phyloP scores from a whole-genome alignment of 176 grass and related monocot species.

The Dactylis glomerata region DNA sequence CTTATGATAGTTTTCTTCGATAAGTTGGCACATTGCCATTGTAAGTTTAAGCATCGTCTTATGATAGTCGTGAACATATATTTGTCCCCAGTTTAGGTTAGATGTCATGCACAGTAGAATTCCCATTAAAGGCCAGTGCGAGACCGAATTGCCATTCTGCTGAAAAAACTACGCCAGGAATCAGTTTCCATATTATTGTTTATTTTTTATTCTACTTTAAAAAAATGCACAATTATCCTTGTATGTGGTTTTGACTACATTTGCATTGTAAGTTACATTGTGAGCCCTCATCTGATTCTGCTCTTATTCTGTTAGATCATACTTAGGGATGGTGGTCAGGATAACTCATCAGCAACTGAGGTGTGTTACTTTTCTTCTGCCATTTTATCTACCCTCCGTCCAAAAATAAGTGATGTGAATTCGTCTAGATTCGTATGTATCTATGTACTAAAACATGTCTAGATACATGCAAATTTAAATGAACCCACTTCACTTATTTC shows the following conservation, averaged over 20 bases:
- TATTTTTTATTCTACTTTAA: background rate
- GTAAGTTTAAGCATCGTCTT: background rate
- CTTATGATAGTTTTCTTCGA: background rate
- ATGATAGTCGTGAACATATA: background rate
- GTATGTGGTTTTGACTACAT: background rate
- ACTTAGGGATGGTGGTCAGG: conserved; percentile 31
- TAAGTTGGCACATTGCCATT: background rate
- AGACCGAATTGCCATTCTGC: background rate
- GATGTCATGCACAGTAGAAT: background rate
- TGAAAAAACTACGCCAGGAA: background rate
- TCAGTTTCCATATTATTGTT: background rate
- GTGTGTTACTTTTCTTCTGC: conserved; percentile 30
- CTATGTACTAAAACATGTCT: too few relatives aligned
- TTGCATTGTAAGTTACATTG: background rate
- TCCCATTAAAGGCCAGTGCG: background rate
- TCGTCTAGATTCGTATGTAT: too few relatives aligned
- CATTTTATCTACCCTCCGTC: background rate
- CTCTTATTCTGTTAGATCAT: conserved; percentile 35
- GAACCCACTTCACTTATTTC: too few relatives aligned
- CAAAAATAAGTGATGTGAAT: too few relatives aligned
- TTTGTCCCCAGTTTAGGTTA: conserved; percentile 11
- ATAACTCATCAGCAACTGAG: conserved; percentile 40
- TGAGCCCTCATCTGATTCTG: conserved; percentile 9
- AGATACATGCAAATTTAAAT: too few relatives aligned
- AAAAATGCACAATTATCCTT: background rate